Percentiles rank a stretch among this genome's conserved stretches.
phyloP scores from a whole-genome alignment of 352 stramenopile species.

The Thraustochytrium striatum region DNA sequence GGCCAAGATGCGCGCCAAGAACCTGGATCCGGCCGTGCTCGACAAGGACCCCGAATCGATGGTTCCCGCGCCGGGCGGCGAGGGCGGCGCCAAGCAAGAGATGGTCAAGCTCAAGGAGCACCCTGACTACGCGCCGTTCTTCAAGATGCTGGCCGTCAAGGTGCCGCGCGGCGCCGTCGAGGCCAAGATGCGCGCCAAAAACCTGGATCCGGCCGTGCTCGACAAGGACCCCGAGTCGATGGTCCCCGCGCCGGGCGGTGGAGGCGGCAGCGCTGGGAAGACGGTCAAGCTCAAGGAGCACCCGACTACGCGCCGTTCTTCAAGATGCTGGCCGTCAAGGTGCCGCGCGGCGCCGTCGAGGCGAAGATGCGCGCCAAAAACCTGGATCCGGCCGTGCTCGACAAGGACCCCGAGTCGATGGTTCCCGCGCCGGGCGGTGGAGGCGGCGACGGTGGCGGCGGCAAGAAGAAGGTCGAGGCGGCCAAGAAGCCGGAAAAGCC shows the following conservation, averaged over 20 bases:
- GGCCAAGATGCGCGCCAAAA: conserved; percentile 16
- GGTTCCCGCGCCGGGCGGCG: conserved; percentile 44
- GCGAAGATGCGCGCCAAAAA: conserved; percentile 80
- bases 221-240: conserved; percentile 50
- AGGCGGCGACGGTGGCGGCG: not conserved
- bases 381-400: conserved; percentile 63
- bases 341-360: conserved; percentile 82
- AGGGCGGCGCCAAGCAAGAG: conserved; percentile 7
- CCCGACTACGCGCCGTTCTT: conserved; percentile 88
- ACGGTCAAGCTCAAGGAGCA: conserved; percentile 82
- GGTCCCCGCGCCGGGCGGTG: not conserved
- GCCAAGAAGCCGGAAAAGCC: conserved; percentile 55
- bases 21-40: conserved; percentile 78
- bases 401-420: conserved; percentile 58
- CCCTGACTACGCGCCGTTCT: conserved; percentile 25
- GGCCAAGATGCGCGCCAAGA: conserved; percentile 87
- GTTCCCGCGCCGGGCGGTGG: not conserved
- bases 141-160: conserved; percentile 46
- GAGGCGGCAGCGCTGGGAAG: conserved; percentile 23
- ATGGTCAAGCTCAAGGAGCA: conserved; percentile 8
- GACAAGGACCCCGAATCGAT: conserved; percentile 77
- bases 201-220: conserved; percentile 49
- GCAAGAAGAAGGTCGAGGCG: not conserved
- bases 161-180: conserved; percentile 2
- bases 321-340: conserved; percentile 84